phyloP scores from a whole-genome alignment of 208 protist genomes.

The Leishmania turanica region DNA sequence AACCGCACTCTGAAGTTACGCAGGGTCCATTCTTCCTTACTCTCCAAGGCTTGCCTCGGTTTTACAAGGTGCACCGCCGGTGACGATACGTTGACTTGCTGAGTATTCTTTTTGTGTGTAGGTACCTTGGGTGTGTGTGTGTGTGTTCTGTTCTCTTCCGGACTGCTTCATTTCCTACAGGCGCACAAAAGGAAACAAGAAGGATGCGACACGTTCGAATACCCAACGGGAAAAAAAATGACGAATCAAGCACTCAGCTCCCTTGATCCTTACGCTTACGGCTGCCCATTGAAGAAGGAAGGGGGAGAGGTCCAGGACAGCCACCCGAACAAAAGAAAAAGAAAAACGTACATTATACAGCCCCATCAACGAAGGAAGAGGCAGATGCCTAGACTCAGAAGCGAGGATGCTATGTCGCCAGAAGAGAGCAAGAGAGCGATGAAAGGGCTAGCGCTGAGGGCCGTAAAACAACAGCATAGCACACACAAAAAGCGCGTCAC shows the following conservation, averaged over 20 bases:
- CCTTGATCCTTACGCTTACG: not conserved
- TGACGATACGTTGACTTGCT: not conserved
- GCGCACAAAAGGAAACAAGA: not conserved
- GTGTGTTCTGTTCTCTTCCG: not conserved
- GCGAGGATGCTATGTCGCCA: not conserved
- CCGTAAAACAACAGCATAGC: not conserved
- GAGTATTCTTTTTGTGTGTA: not conserved
- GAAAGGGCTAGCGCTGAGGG: not conserved
- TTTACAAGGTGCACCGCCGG: not conserved
- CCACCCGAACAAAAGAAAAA: not conserved
- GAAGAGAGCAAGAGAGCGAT: not conserved
- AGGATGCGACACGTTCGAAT: not conserved
- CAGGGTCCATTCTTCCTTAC: not conserved
- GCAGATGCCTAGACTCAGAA: not conserved
- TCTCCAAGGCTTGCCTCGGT: not conserved
- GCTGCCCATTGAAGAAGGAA: not conserved
- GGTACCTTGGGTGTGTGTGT: not conserved
- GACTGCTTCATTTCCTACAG: not conserved
- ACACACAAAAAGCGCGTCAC: not conserved
- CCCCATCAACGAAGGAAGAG: not conserved
- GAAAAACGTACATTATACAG: not conserved
- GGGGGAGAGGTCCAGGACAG: not conserved
- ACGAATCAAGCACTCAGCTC: not conserved
- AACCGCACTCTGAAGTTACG: too few relatives aligned
- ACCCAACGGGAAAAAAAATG: not conserved